phyloP scores from a whole-genome alignment of 192 early-diverging fungal species.

The Dissophora ornata region DNA sequence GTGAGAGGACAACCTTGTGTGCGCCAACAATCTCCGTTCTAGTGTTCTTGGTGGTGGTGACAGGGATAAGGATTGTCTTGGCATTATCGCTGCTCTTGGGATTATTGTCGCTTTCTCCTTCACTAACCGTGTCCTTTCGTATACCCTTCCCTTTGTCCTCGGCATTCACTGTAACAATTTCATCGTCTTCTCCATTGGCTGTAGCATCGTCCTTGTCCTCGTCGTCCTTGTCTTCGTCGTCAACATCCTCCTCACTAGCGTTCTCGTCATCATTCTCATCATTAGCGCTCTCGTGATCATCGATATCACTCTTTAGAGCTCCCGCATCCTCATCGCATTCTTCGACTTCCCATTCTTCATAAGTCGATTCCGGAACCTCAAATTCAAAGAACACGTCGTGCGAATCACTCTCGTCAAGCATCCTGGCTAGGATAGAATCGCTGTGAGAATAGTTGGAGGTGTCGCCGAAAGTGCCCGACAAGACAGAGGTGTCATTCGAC shows the following conservation, averaged over 20 bases:
- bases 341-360: too few species aligned
- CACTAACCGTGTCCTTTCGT: too few species aligned
- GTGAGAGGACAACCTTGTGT: constrained; percentile 29
- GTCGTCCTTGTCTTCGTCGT: neutral
- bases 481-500: neutral
- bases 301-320: too few species aligned
- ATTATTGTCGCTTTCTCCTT: neutral
- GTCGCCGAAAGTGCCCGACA: neutral
- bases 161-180: too few species aligned
- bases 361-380: neutral
- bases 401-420: constrained; percentile 12
- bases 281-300: too few species aligned
- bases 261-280: neutral
- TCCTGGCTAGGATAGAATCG: constrained; percentile 12
- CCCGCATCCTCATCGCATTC: too few species aligned
- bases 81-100: neutral
- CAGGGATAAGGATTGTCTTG: too few species aligned
- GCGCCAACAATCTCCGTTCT: constrained; percentile 4
- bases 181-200: too few species aligned
- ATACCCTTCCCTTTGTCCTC: too few species aligned
- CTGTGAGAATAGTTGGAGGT: neutral
- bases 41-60: too few species aligned
- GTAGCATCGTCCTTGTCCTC: too few species aligned
- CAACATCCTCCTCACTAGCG: neutral
- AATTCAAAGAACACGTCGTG: constrained; percentile 41